Conservation (phyloP, 2,329 filamentous ascomycete genomes). For the Lecanicillium sp. region DNA sequence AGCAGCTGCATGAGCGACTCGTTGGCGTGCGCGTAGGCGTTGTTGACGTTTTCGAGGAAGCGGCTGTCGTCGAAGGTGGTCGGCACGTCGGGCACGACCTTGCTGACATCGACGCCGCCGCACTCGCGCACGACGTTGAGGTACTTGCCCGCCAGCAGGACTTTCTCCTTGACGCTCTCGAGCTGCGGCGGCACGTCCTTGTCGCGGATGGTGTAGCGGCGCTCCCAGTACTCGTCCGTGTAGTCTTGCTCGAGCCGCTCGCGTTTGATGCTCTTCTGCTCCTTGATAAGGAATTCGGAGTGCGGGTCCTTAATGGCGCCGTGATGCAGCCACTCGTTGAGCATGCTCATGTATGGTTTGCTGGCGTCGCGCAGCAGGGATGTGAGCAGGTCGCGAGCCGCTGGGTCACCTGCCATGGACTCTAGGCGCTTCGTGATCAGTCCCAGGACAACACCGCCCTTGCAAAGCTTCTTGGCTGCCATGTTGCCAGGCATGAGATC, state of each 20-base stretch:
- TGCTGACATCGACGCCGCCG: conserved; percentile 89
- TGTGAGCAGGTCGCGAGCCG: conserved; percentile 74
- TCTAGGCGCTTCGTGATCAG: conserved; percentile 79
- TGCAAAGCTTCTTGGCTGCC: conserved; percentile 85
- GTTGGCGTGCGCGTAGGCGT: conserved; percentile 91
- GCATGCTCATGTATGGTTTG: conserved; percentile 92
- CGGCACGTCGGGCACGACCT: conserved; percentile 82
- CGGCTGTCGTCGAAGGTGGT: conserved; percentile 84
- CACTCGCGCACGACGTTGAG: conserved; percentile 97
- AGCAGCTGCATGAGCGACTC: conserved; percentile 86
- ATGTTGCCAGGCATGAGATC: conserved; percentile 74
- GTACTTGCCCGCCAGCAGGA: conserved; percentile 92
- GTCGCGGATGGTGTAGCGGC: conserved; percentile 89
- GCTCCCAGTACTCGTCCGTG: conserved; percentile 98
- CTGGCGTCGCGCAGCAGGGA: conserved; percentile 81
- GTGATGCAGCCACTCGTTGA: conserved; percentile 97
- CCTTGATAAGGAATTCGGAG: conserved; percentile 88
- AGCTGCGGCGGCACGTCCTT: conserved; percentile 88
- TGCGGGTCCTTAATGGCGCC: conserved; percentile 93
- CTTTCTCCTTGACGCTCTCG: conserved; percentile 85
- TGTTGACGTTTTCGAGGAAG: conserved; percentile 94
- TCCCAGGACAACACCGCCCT: conserved; percentile 91
- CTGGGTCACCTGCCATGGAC: conserved; percentile 88
- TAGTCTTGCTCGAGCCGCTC: conserved; percentile 93
- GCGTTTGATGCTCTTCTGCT: conserved; percentile 89